Conservation (phyloP, 139 green algal genomes). For the Tetratostichococcus sp. region DNA sequence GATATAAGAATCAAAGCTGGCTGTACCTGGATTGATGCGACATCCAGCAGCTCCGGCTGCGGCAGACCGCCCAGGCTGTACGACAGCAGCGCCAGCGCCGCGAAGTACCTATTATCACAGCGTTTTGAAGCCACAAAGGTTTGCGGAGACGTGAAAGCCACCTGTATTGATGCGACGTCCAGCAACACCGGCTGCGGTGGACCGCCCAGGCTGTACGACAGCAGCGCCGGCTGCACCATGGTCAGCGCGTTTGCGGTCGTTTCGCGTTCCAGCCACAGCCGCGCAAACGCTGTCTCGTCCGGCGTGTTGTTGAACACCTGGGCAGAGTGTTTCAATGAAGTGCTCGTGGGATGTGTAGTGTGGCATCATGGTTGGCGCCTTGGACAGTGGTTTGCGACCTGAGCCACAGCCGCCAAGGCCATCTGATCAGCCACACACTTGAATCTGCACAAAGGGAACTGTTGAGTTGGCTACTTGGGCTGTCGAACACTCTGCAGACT, state of each 20-base stretch:
- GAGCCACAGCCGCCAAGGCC: too few species aligned
- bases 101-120: too few species aligned
- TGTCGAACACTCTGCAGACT: too few species aligned
- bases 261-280: conserved; percentile 47
- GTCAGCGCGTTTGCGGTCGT: conserved; percentile 30
- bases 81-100: conserved; percentile 43
- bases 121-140: too few species aligned
- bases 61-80: conserved; percentile 29
- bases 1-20: too few species aligned
- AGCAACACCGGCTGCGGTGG: conserved; percentile 36
- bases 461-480: too few species aligned
- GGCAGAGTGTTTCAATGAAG: neutral
- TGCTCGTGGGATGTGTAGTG: too few species aligned
- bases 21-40: conserved; percentile 33
- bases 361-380: too few species aligned
- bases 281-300: conserved; percentile 58
- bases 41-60: conserved; percentile 48
- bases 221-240: conserved; percentile 60
- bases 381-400: too few species aligned
- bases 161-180: conserved; percentile 43
- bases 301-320: conserved; percentile 59
- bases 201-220: conserved; percentile 35
- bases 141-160: too few species aligned
- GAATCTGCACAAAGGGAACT: too few species aligned
- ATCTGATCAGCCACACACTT: too few species aligned